Base-by-base conservation (phyloP, 495 filamentous ascomycete genomes). In the Tricharina praecox region DNA sequence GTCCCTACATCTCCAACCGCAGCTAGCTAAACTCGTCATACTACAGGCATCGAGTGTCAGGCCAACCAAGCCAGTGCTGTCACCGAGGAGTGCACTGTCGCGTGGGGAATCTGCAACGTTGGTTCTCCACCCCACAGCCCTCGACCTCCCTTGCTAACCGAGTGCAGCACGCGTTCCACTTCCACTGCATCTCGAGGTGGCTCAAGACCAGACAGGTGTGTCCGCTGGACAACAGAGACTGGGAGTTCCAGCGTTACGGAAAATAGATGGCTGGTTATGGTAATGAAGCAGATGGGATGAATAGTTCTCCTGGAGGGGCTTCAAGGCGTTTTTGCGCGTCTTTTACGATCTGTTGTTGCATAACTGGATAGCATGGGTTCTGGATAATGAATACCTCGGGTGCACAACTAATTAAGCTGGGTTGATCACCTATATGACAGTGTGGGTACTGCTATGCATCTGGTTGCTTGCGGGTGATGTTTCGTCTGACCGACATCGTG, bases 221-320 rank as follows among this genome's bases (percentile, higher is more conserved):
- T 59, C 90, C 90, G 2, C 73, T 99, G 21, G 90, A 99, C 66
- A 99, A 99, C 68, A 73, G 87, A 55, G 90, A 96, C 64, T 99
- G 90, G 90, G 90, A 96, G 61, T 96, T 96, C 74, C 90, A 99
- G 68, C 96, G 96, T 61, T 99, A 99, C 60, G 90, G 90, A 45
- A 74, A 81, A 60, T 84, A 75, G 65, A 63, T 23, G 13, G 7
- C n/a, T n/a, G n/a, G n/a, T n/a, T n/a, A n/a, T n/a, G n/a, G n/a
- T n/a, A n/a, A n/a, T n/a, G n/a, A n/a, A n/a, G n/a, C n/a, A n/a
- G n/a, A n/a, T n/a, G n/a, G n/a, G n/a, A n/a, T n/a, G n/a, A n/a
- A n/a, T n/a, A n/a, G n/a, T n/a, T n/a, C n/a, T n/a, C n/a, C n/a
- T n/a, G n/a, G n/a, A n/a, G n/a, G n/a, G n/a, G n/a, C n/a, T n/a